These are phyloP conservation scores for Fraxinus greggii DNA, from an alignment of 305 asterid species.

Conservation along the genomic window DNA sequence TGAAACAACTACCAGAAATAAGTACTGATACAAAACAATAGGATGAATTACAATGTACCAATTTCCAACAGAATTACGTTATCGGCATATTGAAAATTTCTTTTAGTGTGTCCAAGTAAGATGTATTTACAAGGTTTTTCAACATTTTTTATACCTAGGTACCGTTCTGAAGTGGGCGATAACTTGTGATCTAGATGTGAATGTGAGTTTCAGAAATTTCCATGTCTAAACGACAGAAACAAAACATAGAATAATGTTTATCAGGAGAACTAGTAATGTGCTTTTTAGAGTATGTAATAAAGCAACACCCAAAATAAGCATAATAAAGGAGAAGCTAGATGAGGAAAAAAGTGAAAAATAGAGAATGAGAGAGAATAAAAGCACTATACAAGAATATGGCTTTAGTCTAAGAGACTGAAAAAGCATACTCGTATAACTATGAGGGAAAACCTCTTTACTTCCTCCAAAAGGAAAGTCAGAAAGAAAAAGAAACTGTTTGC, in stretches of 20 bases:
- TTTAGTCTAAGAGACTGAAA: neutral
- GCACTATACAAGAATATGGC: neutral
- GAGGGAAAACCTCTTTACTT: neutral
- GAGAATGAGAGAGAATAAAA: neutral
- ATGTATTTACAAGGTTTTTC: neutral
- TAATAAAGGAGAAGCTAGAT: neutral
- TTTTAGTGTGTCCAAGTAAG: neutral
- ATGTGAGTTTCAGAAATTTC: neutral
- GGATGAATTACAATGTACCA: neutral
- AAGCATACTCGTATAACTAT: neutral
- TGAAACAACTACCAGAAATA: neutral
- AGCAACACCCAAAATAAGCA: neutral
- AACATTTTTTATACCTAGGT: neutral
- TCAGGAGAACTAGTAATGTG: neutral
- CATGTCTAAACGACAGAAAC: neutral
- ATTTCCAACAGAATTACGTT: neutral
- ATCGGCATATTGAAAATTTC: neutral
- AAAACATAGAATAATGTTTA: neutral
- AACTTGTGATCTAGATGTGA: neutral
- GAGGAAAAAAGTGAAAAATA: neutral
- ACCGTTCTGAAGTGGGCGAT: neutral
- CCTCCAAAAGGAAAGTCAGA: neutral
- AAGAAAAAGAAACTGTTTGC: slow-evolving; percentile 26
- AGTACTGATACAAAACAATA: neutral
- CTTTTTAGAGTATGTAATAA: neutral